A percentile compares a stretch with the other conserved stretches of the same genome.
Evolutionary conservation across 306 rosid species (phyloP).

Genomic region (Quillaja saponaria): DNA sequence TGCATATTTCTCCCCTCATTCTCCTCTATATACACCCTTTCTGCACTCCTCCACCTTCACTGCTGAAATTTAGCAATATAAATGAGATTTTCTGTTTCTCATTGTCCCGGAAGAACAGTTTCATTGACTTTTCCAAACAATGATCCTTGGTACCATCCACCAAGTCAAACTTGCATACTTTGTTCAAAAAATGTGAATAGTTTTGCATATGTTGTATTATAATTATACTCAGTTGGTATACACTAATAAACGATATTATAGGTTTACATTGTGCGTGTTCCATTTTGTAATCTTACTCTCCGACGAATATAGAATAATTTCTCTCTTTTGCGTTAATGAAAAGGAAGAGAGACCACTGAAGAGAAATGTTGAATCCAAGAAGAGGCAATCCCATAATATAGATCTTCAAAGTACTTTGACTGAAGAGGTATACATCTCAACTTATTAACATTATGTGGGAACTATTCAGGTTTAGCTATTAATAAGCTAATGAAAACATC

Average conservation of each 20-base stretch:
- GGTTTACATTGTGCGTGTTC: no score
- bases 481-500: conserved; percentile 14
- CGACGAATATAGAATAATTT: conserved; percentile 6
- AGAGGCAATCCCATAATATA: conserved; percentile 41
- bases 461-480: no score
- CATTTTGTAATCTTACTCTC: no score
- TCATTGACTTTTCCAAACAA: conserved; percentile 12
- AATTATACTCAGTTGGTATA: no score
- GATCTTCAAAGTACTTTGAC: conserved; percentile 66
- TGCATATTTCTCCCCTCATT: neutral
- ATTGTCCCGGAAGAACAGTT: no score
- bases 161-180: conserved; percentile 9
- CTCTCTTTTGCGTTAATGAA: conserved; percentile 23
- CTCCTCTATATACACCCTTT: no score
- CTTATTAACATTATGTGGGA: neutral
- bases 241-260: no score
- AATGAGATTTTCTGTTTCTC: conserved; percentile 13
- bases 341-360: conserved; percentile 42
- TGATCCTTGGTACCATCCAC: conserved; percentile 8
- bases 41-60: no score
- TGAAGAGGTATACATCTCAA: conserved; percentile 59
- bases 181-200: neutral
- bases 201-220: neutral
- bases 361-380: conserved; percentile 53
- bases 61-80: conserved; percentile 24